Percentiles rank a stretch among this genome's conserved stretches.
Evolutionary conservation across 352 stramenopile genomes (phyloP).

Genomic region (Thraustochytrium striatum): DNA sequence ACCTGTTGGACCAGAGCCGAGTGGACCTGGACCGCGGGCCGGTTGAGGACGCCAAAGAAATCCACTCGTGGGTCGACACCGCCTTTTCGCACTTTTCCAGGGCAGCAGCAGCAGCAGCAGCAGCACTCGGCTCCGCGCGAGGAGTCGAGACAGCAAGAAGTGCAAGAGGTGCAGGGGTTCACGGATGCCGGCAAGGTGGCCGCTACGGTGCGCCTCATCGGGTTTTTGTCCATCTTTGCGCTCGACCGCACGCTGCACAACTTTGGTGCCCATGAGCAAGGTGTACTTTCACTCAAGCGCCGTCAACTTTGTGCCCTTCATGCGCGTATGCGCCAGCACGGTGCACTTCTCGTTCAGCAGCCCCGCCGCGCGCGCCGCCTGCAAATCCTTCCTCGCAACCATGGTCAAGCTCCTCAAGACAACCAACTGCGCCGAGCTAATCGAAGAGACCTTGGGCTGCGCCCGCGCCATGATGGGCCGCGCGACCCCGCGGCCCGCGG

Average conservation of each 20-base stretch:
- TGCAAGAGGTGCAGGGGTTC: no score
- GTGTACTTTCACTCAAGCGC: slow-evolving; percentile 41
- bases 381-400: background rate
- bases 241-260: slow-evolving; percentile 5
- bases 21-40: background rate
- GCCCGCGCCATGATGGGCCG: background rate
- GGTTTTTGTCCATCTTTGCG: slow-evolving; percentile 1
- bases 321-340: background rate
- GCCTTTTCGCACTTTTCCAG: slow-evolving; percentile 18
- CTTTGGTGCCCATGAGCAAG: slow-evolving; percentile 12
- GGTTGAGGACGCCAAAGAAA: background rate
- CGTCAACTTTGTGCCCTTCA: slow-evolving; percentile 35
- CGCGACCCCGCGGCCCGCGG: no score
- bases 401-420: slow-evolving; percentile 36
- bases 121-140: no score
- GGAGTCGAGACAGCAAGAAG: background rate
- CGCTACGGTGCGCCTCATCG: background rate
- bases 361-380: background rate
- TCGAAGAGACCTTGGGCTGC: slow-evolving; percentile 35
- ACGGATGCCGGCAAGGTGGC: no score
- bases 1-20: background rate
- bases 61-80: slow-evolving; percentile 21
- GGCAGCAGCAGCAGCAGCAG: no score
- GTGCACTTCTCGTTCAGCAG: slow-evolving; percentile 12
- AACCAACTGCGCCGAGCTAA: slow-evolving; percentile 18